Percentiles rank a stretch among this genome's conserved stretches.
Evolutionary conservation across 2,329 filamentous ascomycete species (phyloP).

Genomic region (Penicillium palitans): DNA sequence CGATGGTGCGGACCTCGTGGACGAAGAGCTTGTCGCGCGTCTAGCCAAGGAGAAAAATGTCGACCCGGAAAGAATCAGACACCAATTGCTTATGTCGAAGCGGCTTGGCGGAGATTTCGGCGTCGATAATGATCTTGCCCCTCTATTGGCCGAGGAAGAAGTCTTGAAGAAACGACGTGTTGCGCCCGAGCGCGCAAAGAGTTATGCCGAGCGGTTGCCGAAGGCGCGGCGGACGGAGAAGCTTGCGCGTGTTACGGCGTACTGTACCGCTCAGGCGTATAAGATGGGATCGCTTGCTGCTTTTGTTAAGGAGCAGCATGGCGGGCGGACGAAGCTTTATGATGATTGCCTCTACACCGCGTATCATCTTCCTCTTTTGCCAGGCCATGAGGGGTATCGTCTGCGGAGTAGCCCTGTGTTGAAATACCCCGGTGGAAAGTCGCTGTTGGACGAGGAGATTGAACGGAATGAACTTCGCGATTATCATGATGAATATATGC

Average conservation of each 20-base stretch:
- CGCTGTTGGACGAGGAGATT: constrained; percentile 90
- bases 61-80: constrained; percentile 37
- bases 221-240: constrained; percentile 86
- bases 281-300: constrained; percentile 85
- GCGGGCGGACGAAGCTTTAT: constrained; percentile 91
- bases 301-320: constrained; percentile 84
- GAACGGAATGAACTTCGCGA: constrained; percentile 87
- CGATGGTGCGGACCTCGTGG: constrained; percentile 31
- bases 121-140: constrained; percentile 54
- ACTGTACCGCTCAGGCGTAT: constrained; percentile 92
- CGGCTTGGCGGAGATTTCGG: constrained; percentile 54
- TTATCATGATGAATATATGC: constrained; percentile 88
- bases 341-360: constrained; percentile 96
- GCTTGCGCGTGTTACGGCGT: constrained; percentile 86
- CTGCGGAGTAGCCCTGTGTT: constrained; percentile 86
- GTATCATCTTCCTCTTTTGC: constrained; percentile 86
- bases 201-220: constrained; percentile 87
- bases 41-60: constrained; percentile 35
- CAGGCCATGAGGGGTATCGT: constrained; percentile 82
- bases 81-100: constrained; percentile 35
- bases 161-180: constrained; percentile 56
- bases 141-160: constrained; percentile 59
- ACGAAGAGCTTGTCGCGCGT: constrained; percentile 39
- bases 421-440: constrained; percentile 90
- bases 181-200: constrained; percentile 67